Percentiles rank a stretch among this genome's conserved stretches.
Conservation (phyloP, 1,284 basidiomycete species). For the Heterobasidion occidentale region DNA sequence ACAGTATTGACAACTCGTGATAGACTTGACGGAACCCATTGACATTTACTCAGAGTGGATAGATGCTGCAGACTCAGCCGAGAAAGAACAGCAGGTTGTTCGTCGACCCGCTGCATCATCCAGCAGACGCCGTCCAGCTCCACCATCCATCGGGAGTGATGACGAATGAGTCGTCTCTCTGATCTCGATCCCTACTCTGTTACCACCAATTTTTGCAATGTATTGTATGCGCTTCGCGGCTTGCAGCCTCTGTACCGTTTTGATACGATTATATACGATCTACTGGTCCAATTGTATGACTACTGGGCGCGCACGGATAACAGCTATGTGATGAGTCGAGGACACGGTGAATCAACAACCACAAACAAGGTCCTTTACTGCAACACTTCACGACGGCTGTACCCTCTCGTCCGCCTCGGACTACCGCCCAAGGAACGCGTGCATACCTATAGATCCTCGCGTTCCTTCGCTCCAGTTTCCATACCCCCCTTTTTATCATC, state of each 20-base stretch:
- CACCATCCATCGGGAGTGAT: constrained; percentile 21
- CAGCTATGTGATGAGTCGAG: too few species aligned
- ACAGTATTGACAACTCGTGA: background rate
- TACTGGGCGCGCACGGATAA: background rate
- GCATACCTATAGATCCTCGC: background rate
- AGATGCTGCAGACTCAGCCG: constrained; percentile 82
- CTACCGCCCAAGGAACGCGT: background rate
- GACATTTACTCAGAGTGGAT: constrained; percentile 93
- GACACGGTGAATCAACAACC: background rate
- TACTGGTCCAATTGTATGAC: background rate
- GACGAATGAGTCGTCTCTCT: constrained; percentile 9
- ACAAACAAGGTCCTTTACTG: background rate
- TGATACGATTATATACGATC: background rate
- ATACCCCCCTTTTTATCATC: background rate
- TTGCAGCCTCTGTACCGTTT: too few species aligned
- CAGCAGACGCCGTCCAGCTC: constrained; percentile 35
- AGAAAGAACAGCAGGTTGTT: constrained; percentile 42
- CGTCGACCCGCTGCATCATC: constrained; percentile 54
- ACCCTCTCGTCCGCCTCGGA: background rate
- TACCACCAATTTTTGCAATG: background rate
- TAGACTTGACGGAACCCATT: constrained; percentile 80
- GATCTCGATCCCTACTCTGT: background rate
- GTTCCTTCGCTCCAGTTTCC: constrained; percentile 1
- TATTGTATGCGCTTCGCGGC: too few species aligned
- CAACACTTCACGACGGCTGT: background rate